These are phyloP conservation scores for Geotrichum fermentans DNA, from an alignment of 1,139 yeast genomes.

Conservation along the genomic window DNA sequence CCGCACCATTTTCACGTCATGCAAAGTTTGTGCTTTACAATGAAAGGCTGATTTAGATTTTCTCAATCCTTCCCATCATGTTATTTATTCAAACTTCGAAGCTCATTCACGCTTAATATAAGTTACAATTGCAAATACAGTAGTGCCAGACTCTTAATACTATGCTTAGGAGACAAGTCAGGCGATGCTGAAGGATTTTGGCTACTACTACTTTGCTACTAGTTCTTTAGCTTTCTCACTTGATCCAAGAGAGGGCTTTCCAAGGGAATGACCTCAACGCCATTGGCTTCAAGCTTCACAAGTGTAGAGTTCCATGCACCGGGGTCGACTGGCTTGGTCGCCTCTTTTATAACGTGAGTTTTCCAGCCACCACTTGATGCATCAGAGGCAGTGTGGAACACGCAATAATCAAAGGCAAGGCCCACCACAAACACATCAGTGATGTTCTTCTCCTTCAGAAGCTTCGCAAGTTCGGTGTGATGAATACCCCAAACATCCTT, in stretches of 20 bases:
- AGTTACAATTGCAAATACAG: neutral
- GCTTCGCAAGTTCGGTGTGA: constrained; percentile 57
- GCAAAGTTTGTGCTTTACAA: neutral
- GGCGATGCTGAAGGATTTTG: no score
- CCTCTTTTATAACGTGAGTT: constrained; percentile 56
- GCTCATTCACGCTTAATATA: no score
- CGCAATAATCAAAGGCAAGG: constrained; percentile 82
- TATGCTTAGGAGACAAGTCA: no score
- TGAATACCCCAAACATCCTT: constrained; percentile 71
- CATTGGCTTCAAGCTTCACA: constrained; percentile 11
- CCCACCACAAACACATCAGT: constrained; percentile 72
- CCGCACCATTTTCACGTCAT: neutral
- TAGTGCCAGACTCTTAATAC: neutral
- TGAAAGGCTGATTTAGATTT: no score
- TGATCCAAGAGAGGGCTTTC: neutral
- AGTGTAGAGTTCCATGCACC: constrained; percentile 24
- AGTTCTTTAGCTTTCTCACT: neutral
- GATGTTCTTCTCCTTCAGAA: constrained; percentile 45
- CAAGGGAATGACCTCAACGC: constrained; percentile 12
- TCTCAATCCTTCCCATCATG: no score
- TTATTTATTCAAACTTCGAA: no score
- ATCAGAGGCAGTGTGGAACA: constrained; percentile 67
- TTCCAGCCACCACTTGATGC: constrained; percentile 52
- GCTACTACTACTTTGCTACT: no score
- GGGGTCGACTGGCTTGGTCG: constrained; percentile 47